phyloP scores from a whole-genome alignment of 768 basidiomycete species.

The Rhodocollybia butyracea region DNA sequence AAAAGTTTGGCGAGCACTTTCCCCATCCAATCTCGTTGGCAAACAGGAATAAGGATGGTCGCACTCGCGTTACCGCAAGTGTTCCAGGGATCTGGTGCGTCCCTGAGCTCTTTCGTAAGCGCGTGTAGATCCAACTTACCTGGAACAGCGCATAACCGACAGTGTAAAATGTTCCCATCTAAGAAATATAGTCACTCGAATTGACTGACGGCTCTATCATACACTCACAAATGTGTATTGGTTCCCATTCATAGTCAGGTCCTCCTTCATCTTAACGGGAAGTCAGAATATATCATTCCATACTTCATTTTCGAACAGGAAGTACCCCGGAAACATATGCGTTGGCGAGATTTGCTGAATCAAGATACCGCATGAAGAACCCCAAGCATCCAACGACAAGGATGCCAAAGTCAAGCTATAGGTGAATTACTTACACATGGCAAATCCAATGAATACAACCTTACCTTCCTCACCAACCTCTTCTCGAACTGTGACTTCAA shows the following conservation, averaged over 20 bases:
- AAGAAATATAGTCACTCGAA: neutral
- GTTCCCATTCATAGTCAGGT: conserved; percentile 20
- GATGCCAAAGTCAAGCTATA: conserved; percentile 21
- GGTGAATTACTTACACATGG: too few relatives aligned
- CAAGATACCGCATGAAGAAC: conserved; percentile 23
- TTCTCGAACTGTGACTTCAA: conserved; percentile 19
- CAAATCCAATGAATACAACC: neutral
- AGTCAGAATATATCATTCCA: too few relatives aligned
- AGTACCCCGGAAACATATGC: conserved; percentile 19
- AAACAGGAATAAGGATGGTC: conserved; percentile 18
- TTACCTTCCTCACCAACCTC: conserved; percentile 18
- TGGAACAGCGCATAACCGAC: conserved; percentile 17
- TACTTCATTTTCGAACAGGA: too few relatives aligned
- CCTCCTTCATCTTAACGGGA: conserved; percentile 24
- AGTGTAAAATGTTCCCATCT: conserved; percentile 24
- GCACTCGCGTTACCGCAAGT: conserved; percentile 19
- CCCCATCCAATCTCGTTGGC: conserved; percentile 23
- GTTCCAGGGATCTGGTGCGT: conserved; percentile 19
- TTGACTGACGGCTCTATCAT: neutral
- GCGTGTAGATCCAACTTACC: conserved; percentile 6
- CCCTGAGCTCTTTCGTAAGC: neutral
- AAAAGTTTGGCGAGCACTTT: conserved; percentile 2
- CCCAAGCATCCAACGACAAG: conserved; percentile 20
- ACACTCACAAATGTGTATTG: conserved; percentile 18
- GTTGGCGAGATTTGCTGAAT: conserved; percentile 20